Conservation (phyloP, 306 rosid genomes). For the Ochetophila trinervis region DNA sequence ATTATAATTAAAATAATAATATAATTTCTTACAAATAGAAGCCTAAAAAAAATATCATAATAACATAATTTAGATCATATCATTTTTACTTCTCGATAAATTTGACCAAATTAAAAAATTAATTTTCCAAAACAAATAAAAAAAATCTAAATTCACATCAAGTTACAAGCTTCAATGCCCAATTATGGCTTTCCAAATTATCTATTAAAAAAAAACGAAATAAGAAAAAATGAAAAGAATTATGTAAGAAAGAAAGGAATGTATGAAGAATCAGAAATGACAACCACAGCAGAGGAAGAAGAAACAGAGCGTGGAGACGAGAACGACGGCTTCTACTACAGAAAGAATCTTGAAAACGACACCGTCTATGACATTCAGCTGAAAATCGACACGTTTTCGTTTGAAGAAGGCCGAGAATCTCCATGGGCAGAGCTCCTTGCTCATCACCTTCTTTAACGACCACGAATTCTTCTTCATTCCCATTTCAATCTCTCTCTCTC, state of each 20-base stretch:
- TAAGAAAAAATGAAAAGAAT: neutral
- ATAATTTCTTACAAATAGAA: too few relatives aligned
- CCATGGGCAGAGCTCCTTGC: conserved; percentile 55
- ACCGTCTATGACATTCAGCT: conserved; percentile 48
- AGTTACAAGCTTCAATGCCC: conserved; percentile 1
- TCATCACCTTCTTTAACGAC: conserved; percentile 61
- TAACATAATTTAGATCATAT: too few relatives aligned
- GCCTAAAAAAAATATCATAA: too few relatives aligned
- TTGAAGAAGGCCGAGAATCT: conserved; percentile 39
- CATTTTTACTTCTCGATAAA: too few relatives aligned
- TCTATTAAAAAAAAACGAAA: neutral
- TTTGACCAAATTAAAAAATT: too few relatives aligned
- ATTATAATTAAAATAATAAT: too few relatives aligned
- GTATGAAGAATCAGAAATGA: conserved; percentile 38
- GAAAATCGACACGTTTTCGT: conserved; percentile 50
- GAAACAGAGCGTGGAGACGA: conserved; percentile 67
- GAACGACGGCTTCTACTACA: conserved; percentile 55
- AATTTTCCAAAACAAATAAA: neutral
- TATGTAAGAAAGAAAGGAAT: neutral
- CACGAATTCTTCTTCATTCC: conserved; percentile 19
- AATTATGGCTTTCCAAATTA: neutral
- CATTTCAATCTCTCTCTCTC: neutral
- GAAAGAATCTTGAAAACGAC: conserved; percentile 57
- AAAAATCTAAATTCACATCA: neutral
- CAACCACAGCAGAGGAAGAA: conserved; percentile 84